phyloP scores from a whole-genome alignment of 345 rosid genomes.

The Eucalyptus sp. region DNA sequence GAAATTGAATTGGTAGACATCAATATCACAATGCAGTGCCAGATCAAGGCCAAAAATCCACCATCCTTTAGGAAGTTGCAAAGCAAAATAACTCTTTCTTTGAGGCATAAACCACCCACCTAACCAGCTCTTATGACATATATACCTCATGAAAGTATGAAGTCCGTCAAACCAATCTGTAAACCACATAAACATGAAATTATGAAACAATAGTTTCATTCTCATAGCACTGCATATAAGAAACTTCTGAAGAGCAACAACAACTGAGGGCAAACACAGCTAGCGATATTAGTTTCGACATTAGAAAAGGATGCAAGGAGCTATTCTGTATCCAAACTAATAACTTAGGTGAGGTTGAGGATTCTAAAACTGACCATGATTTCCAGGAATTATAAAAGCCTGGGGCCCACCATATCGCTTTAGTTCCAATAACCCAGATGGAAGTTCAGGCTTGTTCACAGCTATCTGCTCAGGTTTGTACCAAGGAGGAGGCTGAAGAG shows the following conservation, averaged over 20 bases:
- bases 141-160: slow-evolving; percentile 93
- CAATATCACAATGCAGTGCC: slow-evolving; percentile 94
- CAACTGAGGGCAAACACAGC: background rate
- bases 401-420: slow-evolving; percentile 88
- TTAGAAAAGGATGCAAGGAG: background rate
- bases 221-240: background rate
- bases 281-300: background rate
- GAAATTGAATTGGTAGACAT: slow-evolving; percentile 95
- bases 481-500: slow-evolving; percentile 88
- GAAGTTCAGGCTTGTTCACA: slow-evolving; percentile 82
- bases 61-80: slow-evolving; percentile 91
- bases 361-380: slow-evolving; percentile 64
- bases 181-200: background rate
- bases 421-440: slow-evolving; percentile 49
- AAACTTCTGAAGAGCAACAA: background rate
- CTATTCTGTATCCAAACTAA: background rate
- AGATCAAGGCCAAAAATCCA: slow-evolving; percentile 99
- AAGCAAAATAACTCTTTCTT: slow-evolving; percentile 94
- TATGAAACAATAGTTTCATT: background rate
- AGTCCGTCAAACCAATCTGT: slow-evolving; percentile 99
- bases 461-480: slow-evolving; percentile 69
- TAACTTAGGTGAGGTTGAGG: background rate
- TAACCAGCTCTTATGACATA: slow-evolving; percentile 98
- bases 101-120: slow-evolving; percentile 99
- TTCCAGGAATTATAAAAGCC: slow-evolving; percentile 91